Percentiles rank a stretch among this genome's conserved stretches.
phyloP scores from a whole-genome alignment of 2,329 filamentous ascomycete species.

The Trichophaea hybrida region DNA sequence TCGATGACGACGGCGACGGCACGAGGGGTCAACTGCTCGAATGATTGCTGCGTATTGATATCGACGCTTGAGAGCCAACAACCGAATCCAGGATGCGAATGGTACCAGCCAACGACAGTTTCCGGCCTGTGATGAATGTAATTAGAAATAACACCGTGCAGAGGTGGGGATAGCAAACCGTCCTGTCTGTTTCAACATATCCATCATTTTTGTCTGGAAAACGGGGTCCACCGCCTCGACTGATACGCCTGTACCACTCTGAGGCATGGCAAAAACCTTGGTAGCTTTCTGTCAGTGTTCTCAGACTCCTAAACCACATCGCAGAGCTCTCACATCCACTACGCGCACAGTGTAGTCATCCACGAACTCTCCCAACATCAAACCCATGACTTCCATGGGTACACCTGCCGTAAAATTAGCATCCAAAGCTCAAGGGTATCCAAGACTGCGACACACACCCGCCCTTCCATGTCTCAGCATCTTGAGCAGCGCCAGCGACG shows the following conservation, averaged over 20 bases:
- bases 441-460: conserved; percentile 30
- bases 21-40: conserved; percentile 92
- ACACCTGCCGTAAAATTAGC: conserved; percentile 41
- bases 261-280: conserved; percentile 83
- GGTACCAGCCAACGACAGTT: conserved; percentile 97
- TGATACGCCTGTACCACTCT: conserved; percentile 93
- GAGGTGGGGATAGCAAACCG: conserved; percentile 40
- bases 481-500: conserved; percentile 88
- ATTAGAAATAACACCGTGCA: not conserved
- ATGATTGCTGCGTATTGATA: conserved; percentile 99
- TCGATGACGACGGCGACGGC: conserved; percentile 97
- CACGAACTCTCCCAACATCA: conserved; percentile 98
- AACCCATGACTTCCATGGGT: conserved; percentile 98
- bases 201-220: conserved; percentile 99
- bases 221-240: conserved; percentile 97
- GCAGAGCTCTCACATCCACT: conserved; percentile 49
- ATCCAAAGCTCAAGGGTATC: not conserved
- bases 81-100: conserved; percentile 96
- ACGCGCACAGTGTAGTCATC: conserved; percentile 98
- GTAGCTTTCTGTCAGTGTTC: not conserved
- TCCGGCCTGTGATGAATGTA: conserved; percentile 52
- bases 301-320: not conserved
- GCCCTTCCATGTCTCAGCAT: conserved; percentile 96
- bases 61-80: conserved; percentile 98
- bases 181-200: conserved; percentile 95